phyloP scores from a whole-genome alignment of 129 eudicot species.

The Oenanthe sinensis region DNA sequence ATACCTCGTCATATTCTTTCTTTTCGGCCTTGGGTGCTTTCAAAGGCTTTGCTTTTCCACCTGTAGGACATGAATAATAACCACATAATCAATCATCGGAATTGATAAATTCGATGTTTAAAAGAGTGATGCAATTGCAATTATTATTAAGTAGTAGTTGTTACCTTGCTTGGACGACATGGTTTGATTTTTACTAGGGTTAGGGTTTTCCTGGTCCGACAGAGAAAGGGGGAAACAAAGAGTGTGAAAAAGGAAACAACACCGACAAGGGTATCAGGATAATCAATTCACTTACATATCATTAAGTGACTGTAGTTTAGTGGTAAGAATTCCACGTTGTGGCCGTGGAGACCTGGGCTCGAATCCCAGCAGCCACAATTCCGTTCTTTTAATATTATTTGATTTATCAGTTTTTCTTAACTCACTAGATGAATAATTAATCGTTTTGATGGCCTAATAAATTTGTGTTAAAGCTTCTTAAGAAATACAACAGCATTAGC shows the following conservation, averaged over 20 bases:
- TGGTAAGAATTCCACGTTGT: slow-evolving; percentile 99
- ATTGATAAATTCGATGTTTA: neutral
- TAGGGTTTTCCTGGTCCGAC: slow-evolving; percentile 29
- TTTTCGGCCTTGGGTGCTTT: slow-evolving; percentile 69
- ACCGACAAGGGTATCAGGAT: no score
- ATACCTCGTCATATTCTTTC: slow-evolving; percentile 85
- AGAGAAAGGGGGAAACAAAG: neutral
- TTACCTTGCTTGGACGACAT: slow-evolving; percentile 82
- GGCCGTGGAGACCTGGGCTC: slow-evolving; percentile 99
- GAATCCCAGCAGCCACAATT: slow-evolving; percentile 99
- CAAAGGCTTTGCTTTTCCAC: slow-evolving; percentile 95
- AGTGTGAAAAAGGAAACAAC: no score
- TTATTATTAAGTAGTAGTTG: neutral
- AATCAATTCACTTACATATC: no score
- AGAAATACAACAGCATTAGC: no score
- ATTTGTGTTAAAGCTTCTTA: no score
- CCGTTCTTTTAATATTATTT: neutral
- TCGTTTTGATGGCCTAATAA: no score
- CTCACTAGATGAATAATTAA: no score
- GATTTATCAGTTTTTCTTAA: no score
- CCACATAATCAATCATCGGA: neutral
- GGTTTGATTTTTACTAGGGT: slow-evolving; percentile 20
- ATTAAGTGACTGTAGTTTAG: slow-evolving; percentile 96
- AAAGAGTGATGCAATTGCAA: neutral
- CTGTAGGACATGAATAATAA: slow-evolving; percentile 18